These are phyloP conservation scores for Cyamopsis tetragonoloba DNA, from an alignment of 306 rosid genomes.

Conservation along the genomic window DNA sequence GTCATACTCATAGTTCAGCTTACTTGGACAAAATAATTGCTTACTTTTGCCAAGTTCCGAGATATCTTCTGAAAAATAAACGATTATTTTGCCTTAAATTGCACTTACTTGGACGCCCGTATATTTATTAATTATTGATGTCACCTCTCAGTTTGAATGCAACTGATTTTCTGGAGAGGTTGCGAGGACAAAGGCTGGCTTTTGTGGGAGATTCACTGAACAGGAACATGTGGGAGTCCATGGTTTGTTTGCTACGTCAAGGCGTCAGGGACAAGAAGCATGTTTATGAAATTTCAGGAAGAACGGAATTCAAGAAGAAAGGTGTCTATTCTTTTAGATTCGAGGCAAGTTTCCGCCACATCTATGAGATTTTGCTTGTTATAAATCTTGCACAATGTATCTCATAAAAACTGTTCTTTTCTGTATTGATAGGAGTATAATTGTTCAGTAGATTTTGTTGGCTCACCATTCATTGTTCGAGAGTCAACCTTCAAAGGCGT, in stretches of 20 bases:
- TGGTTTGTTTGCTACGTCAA: constrained; percentile 80
- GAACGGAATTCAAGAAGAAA: constrained; percentile 72
- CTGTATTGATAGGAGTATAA: constrained; percentile 66
- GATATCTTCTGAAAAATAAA: too few species aligned
- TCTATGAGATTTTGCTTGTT: background rate
- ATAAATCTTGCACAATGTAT: background rate
- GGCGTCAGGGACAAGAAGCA: constrained; percentile 49
- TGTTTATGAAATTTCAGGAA: constrained; percentile 83
- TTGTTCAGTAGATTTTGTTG: constrained; percentile 83
- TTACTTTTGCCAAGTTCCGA: too few species aligned
- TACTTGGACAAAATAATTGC: too few species aligned
- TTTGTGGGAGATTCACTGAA: constrained; percentile 95
- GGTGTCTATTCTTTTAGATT: constrained; percentile 77
- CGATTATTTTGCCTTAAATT: too few species aligned
- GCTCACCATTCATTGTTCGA: constrained; percentile 81
- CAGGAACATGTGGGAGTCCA: constrained; percentile 97
- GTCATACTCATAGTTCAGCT: too few species aligned
- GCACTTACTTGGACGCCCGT: background rate
- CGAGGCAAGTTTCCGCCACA: constrained; percentile 65
- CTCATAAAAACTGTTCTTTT: constrained; percentile 11
- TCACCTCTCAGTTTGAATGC: constrained; percentile 66
- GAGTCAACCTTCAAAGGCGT: constrained; percentile 58
- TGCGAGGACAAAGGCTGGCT: constrained; percentile 72
- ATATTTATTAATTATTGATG: constrained; percentile 25
- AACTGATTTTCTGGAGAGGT: constrained; percentile 75